phyloP scores from a whole-genome alignment of 768 basidiomycete genomes.

The Lyophyllum atratum region DNA sequence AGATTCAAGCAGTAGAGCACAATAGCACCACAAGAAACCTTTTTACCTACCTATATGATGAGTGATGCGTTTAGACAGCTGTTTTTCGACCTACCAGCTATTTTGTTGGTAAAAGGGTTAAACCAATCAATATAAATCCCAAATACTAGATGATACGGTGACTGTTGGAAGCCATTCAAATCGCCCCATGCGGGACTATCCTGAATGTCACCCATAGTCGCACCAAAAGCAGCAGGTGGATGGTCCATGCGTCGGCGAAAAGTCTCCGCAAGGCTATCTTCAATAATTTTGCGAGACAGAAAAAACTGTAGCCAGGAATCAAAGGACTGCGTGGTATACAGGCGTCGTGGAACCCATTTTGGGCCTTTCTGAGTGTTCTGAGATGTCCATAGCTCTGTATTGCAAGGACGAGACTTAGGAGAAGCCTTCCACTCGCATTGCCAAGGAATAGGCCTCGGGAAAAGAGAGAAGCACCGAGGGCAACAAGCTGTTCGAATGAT shows the following conservation, averaged over 20 bases:
- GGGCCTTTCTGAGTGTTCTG: conserved; percentile 12
- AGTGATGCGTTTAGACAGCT: conserved; percentile 13
- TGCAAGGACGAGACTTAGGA: conserved; percentile 18
- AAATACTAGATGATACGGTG: conserved; percentile 20
- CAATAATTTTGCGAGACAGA: conserved; percentile 22
- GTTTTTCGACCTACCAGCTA: conserved; percentile 31
- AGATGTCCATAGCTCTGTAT: conserved; percentile 19
- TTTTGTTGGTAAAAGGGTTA: too few species aligned
- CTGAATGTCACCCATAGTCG: conserved; percentile 20
- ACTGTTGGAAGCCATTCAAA: conserved; percentile 8
- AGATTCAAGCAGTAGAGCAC: too few species aligned
- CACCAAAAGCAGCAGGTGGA: conserved; percentile 2
- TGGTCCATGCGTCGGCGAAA: conserved; percentile 7
- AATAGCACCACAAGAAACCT: conserved; percentile 27
- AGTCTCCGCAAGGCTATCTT: conserved; percentile 15
- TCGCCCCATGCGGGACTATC: conserved; percentile 26
- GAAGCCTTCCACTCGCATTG: conserved; percentile 20
- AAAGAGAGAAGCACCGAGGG: conserved; percentile 23
- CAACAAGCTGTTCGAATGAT: conserved; percentile 26
- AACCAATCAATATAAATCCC: conserved; percentile 37
- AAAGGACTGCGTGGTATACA: too few species aligned
- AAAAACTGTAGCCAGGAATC: conserved; percentile 29
- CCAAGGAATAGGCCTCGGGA: conserved; percentile 15
- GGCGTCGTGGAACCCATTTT: conserved; percentile 17
- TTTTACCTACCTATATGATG: conserved; percentile 4